A percentile compares a stretch with the other conserved stretches of the same genome.
These are phyloP conservation scores for Fusarium decemcellulare DNA, from an alignment of 2,329 filamentous ascomycete genomes.

Conservation along the genomic window DNA sequence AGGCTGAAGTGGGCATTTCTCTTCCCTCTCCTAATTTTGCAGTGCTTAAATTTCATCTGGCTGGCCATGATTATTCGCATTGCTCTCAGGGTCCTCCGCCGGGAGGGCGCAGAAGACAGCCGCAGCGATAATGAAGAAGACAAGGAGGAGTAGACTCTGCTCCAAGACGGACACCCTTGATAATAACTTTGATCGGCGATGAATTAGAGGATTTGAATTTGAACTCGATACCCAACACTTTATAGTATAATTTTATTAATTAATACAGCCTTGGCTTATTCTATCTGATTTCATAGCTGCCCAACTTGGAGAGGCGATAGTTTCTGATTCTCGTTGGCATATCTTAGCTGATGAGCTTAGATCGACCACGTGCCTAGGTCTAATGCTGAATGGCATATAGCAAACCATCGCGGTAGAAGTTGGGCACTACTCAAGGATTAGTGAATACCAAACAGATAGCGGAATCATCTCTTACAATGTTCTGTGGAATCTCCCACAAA, in stretches of 20 bases:
- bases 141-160: no score
- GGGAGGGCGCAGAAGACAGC: constrained; percentile 21
- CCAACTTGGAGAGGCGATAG: no score
- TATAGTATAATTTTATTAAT: no score
- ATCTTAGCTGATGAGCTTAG: no score
- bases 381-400: background rate
- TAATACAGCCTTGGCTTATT: no score
- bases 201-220: no score
- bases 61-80: constrained; percentile 27
- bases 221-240: no score
- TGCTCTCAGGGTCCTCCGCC: constrained; percentile 16
- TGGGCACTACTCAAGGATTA: background rate
- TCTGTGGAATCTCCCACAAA: background rate
- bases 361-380: background rate
- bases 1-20: constrained; percentile 21
- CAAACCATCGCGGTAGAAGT: background rate
- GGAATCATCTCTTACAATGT: background rate
- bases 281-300: no score
- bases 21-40: constrained; percentile 18
- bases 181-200: no score
- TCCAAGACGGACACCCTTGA: no score
- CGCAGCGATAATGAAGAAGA: constrained; percentile 18
- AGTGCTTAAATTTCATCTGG: constrained; percentile 22
- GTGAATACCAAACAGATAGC: background rate
- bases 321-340: no score